Evolutionary conservation across 2,329 filamentous ascomycete genomes (phyloP).

Genomic region (Amphichorda felina): DNA sequence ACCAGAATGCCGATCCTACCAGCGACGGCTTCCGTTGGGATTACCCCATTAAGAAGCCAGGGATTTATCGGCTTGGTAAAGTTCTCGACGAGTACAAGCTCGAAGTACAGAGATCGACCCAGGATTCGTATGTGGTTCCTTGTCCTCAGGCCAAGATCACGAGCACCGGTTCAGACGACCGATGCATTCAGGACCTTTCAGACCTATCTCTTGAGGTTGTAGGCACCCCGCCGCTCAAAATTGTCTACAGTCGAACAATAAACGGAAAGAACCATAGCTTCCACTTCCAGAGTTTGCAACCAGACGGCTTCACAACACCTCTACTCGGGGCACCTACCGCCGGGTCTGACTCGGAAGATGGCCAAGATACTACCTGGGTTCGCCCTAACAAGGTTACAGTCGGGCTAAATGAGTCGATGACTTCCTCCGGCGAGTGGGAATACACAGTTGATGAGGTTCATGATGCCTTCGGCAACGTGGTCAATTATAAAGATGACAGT

Average conservation of each 20-base stretch:
- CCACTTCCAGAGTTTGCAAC: constrained; percentile 87
- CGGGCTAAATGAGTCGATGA: constrained; percentile 82
- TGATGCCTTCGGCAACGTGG: constrained; percentile 79
- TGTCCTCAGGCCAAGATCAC: constrained; percentile 74
- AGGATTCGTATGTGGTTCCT: constrained; percentile 72
- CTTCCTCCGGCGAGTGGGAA: constrained; percentile 66
- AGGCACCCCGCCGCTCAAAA: constrained; percentile 82
- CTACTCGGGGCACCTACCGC: constrained; percentile 41
- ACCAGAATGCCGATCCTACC: constrained; percentile 51
- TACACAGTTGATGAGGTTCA: constrained; percentile 88
- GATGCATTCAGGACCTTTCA: constrained; percentile 81
- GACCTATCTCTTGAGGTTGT: constrained; percentile 72
- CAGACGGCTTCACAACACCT: constrained; percentile 73
- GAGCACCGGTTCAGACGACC: constrained; percentile 47
- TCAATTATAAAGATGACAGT: constrained; percentile 69
- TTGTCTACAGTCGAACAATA: constrained; percentile 81
- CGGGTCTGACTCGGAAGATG: constrained; percentile 40
- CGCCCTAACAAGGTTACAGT: constrained; percentile 63
- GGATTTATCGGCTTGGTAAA: constrained; percentile 73
- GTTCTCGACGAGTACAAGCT: constrained; percentile 91
- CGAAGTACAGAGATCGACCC: constrained; percentile 67
- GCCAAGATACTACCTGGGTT: constrained; percentile 71
- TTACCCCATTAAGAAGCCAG: constrained; percentile 71
- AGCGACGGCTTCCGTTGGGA: constrained; percentile 54
- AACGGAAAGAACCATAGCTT: constrained; percentile 76